Evolutionary conservation across 257 asterid genomes (phyloP).

Genomic region (Cinchona pubescens): DNA sequence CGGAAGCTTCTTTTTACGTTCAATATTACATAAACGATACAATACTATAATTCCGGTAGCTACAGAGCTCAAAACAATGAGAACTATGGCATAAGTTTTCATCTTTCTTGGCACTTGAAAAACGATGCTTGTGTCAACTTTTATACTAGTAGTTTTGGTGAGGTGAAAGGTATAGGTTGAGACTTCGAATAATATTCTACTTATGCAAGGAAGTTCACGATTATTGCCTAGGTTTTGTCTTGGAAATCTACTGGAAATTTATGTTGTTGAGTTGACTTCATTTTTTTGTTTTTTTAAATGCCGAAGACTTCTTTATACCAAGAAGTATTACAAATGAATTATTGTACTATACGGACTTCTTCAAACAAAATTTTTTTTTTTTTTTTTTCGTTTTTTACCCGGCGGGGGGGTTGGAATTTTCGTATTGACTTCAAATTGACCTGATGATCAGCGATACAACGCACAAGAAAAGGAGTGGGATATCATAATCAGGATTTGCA

Average conservation of each 20-base stretch:
- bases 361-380: too few relatives aligned
- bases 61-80: slow-evolving; percentile 1
- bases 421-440: too few relatives aligned
- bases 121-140: neutral
- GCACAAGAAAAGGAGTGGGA: too few relatives aligned
- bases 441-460: too few relatives aligned
- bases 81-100: slow-evolving; percentile 8
- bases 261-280: neutral
- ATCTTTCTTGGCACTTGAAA: neutral
- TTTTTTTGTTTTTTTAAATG: too few relatives aligned
- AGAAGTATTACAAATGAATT: too few relatives aligned
- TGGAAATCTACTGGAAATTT: neutral
- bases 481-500: too few relatives aligned
- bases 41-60: neutral
- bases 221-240: neutral
- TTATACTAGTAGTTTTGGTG: neutral
- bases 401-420: too few relatives aligned
- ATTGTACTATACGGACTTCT: too few relatives aligned
- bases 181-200: too few relatives aligned
- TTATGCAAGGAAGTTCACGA: neutral
- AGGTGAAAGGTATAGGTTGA: neutral
- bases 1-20: neutral
- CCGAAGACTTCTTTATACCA: too few relatives aligned
- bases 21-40: neutral
- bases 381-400: too few relatives aligned